These are phyloP conservation scores for Dryas drummondii DNA, from an alignment of 306 rosid genomes.

Conservation along the genomic window DNA sequence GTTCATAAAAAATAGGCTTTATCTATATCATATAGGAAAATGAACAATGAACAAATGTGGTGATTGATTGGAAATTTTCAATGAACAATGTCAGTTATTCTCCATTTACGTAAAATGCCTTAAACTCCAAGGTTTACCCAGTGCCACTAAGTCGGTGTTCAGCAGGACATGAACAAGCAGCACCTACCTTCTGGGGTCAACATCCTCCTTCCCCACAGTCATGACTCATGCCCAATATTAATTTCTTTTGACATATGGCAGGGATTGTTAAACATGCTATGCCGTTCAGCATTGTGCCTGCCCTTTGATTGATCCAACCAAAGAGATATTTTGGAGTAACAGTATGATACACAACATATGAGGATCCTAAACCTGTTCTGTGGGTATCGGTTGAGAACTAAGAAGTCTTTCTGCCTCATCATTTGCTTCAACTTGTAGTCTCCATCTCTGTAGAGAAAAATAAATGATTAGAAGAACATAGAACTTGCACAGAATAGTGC, in stretches of 20 bases:
- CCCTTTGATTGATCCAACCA: constrained; percentile 16
- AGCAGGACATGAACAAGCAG: constrained; percentile 19
- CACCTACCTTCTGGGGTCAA: neutral
- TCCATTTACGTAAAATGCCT: constrained; percentile 8
- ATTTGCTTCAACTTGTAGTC: constrained; percentile 80
- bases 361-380: constrained; percentile 43
- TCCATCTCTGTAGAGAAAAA: constrained; percentile 61
- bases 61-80: neutral
- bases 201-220: neutral
- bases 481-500: too few relatives aligned
- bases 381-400: constrained; percentile 59
- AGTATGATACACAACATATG: constrained; percentile 16
- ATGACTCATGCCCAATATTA: neutral
- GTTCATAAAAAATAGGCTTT: too few relatives aligned
- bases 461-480: neutral
- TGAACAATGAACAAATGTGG: neutral
- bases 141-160: neutral
- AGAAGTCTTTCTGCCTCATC: constrained; percentile 94
- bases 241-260: neutral
- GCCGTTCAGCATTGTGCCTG: neutral
- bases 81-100: neutral
- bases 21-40: too few relatives aligned
- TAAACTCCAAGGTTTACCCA: neutral
- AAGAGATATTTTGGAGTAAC: constrained; percentile 11
- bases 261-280: neutral